phyloP scores from a whole-genome alignment of 1,284 basidiomycete species.

The Ustilago loliicola region DNA sequence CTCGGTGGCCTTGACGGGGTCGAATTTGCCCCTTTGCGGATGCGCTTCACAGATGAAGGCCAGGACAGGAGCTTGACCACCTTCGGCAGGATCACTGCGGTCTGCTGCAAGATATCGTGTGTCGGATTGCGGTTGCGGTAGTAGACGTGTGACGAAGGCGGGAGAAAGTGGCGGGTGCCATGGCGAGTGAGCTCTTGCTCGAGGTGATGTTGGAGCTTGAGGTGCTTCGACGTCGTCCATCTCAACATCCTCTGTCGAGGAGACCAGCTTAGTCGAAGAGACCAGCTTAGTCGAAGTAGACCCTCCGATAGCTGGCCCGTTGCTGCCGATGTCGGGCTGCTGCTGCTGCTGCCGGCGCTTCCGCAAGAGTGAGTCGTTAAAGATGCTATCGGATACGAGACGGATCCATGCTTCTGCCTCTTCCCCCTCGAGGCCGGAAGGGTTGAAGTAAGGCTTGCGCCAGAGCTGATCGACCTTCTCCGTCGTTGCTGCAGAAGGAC shows the following conservation, averaged over 20 bases:
- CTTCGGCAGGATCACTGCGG: conserved; percentile 21
- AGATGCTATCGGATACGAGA: conserved; percentile 64
- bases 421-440: conserved; percentile 43
- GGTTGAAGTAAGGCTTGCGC: conserved; percentile 47
- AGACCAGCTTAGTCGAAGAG: neutral
- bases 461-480: conserved; percentile 36
- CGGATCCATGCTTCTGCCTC: conserved; percentile 56
- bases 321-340: neutral
- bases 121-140: conserved; percentile 27
- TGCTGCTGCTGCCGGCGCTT: conserved; percentile 24
- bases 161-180: conserved; percentile 42
- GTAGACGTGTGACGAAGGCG: conserved; percentile 32
- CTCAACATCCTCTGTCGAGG: conserved; percentile 26
- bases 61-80: conserved; percentile 49
- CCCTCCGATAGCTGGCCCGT: neutral
- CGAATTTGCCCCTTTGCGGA: conserved; percentile 85
- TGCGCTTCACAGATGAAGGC: conserved; percentile 84
- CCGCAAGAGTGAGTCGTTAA: conserved; percentile 58
- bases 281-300: neutral
- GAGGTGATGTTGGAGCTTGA: conserved; percentile 2
- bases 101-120: conserved; percentile 24
- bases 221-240: conserved; percentile 21
- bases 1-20: conserved; percentile 77
- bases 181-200: conserved; percentile 4
- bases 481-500: conserved; percentile 11